Base-by-base conservation (phyloP, 768 basidiomycete genomes). In the Favolaschia claudopus region DNA sequence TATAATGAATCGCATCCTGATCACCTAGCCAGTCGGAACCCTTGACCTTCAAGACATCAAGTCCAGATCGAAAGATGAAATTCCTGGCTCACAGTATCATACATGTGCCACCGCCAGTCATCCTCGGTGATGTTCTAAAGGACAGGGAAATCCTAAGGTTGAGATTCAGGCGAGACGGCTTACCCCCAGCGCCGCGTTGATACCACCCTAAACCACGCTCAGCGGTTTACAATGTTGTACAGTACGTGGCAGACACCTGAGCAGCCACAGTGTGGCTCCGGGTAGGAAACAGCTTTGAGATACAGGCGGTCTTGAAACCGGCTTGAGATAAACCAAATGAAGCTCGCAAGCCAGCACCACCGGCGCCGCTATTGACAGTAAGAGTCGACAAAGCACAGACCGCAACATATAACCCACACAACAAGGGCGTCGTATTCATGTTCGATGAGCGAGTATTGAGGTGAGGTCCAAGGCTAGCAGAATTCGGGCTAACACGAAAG, bases 1-100 rank as follows among this genome's bases (percentile, higher is more conserved):
- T 99, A 80, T 99, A 99, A 72, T 99, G 97, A 67, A 99, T 99
- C 45, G 97, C 97, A 70, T 99, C 97, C 78, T 96, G 95, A 80
- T 99, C 97, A 75, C 97, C 97, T 34, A 99, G 89, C 97, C 97
- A 99, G 79, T 99, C 97, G 48, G 95, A 97, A 62, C 97, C 97
- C 83, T 99, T 99, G 56, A 99, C 96, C 87, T 94, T 67, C 46
- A n/a, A 34, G 56, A 31, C 17, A 48, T 68, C 60, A 46, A 72
- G 56, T 55, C 31, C 48, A 32, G 40, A 24, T n/a, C 22, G 43
- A 28, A 37, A 34, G 28, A 19, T 24, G 29, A 34, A 38, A 31
- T 39, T 20, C 31, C 42, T 7, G 55, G 75, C 90, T 68, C 73
- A 93, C 93, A 48, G 93, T 95, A 72, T 94, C 93, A 70, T 95